Percentiles rank a stretch among this genome's conserved stretches.
Evolutionary conservation across 495 filamentous ascomycete genomes (phyloP).

Genomic region (Astrothelium macrocarpum): DNA sequence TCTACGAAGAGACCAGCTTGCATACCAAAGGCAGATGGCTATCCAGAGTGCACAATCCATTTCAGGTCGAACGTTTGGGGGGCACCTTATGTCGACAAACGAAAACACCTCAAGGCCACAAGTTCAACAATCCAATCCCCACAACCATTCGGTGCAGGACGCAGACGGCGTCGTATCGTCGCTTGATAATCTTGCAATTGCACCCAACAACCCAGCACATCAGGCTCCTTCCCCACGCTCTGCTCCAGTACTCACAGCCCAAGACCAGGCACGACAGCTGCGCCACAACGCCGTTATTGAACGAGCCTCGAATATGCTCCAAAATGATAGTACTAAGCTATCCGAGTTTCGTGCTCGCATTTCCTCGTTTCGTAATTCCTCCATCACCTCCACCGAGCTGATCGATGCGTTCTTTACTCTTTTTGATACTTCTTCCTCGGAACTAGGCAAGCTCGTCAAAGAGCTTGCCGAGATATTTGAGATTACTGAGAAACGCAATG

Average conservation of each 20-base stretch:
- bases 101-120: not conserved
- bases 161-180: not conserved
- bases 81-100: slow-evolving; percentile 55
- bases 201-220: slow-evolving; percentile 2
- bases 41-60: slow-evolving; percentile 78
- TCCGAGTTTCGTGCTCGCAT: slow-evolving; percentile 65
- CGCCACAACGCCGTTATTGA: slow-evolving; percentile 75
- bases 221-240: slow-evolving; percentile 12
- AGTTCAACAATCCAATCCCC: not conserved
- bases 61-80: slow-evolving; percentile 69
- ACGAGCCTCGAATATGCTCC: slow-evolving; percentile 68
- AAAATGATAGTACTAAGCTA: slow-evolving; percentile 62
- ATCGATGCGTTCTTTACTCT: slow-evolving; percentile 74
- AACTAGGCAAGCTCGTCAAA: slow-evolving; percentile 81
- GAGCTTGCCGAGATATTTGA: slow-evolving; percentile 93
- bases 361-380: slow-evolving; percentile 59
- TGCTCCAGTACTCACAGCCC: slow-evolving; percentile 41
- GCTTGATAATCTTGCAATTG: not conserved
- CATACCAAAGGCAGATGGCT: slow-evolving; percentile 86
- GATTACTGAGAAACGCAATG: slow-evolving; percentile 58
- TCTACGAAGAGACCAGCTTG: slow-evolving; percentile 74
- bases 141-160: not conserved
- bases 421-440: slow-evolving; percentile 67
- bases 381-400: slow-evolving; percentile 59
- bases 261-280: slow-evolving; percentile 69